Base-by-base conservation (phyloP, 2,329 filamentous ascomycete species). In the Diatrype stigma region DNA sequence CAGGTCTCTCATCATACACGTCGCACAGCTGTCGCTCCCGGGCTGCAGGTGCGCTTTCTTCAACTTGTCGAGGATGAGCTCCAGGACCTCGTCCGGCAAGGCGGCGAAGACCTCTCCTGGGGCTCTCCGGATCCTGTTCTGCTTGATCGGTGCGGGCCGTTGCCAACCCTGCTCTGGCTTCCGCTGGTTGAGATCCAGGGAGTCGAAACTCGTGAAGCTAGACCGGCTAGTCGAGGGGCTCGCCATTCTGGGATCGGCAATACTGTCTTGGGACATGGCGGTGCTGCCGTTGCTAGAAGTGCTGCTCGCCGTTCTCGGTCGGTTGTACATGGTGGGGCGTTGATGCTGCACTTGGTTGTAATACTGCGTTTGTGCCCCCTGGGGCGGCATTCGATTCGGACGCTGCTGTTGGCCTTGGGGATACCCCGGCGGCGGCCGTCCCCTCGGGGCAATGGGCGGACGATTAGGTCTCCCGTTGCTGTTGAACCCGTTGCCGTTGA, bases 1-100 rank as follows among this genome's bases (percentile, higher is more conserved):
- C 28, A 78, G 67, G 58, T 86, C 82, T 46, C 83, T 73, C 79
- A 84, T 83, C 78, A 80, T 84, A 63, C 83, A 86, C 17, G 83
- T 85, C 16, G 81, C 75, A 61, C 83, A 86, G 64, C 80, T 83
- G 32, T 68, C 66, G 55, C 74, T 78, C 2, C 68, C 67, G 14
- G 66, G 60, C 6, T 64, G 66, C 12, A 84, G 61, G 60, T 86
- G 83, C 14, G 74, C 62, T 35, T 71, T 67, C 60, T 74, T 79
- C 17, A 86, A 66, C 49, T 78, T 73, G 37, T 72, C 72, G 32
- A 85, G 60, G n/a, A 85, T 78, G 32, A 81, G 66, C 47, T 77
- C 72, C 44, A 86, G 63, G 2, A 86, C 78, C 60, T 84, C 81
- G n/a, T 75, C 74, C 0, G 82, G 81, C 16, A 86, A 58, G 19